Evolutionary conservation across 2,329 filamentous ascomycete genomes (phyloP).

Genomic region (Fusarium foetens): DNA sequence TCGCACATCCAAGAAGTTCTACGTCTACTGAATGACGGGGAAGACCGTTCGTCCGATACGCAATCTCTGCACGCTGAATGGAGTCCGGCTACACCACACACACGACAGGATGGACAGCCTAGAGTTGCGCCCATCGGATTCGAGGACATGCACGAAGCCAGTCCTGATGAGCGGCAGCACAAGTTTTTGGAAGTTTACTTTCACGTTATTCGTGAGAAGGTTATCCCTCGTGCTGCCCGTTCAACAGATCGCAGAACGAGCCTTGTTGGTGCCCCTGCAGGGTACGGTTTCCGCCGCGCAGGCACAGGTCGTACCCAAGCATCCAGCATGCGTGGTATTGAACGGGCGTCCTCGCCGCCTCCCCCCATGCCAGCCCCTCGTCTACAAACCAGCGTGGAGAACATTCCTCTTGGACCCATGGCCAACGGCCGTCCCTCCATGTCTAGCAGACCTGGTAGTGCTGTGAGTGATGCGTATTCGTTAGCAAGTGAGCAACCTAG

Average conservation of each 20-base stretch:
- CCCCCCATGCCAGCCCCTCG: constrained; percentile 17
- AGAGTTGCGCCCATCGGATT: constrained; percentile 48
- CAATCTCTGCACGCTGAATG: constrained; percentile 37
- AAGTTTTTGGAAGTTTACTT: constrained; percentile 66
- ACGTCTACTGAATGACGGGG: constrained; percentile 55
- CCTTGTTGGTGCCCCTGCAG: constrained; percentile 39
- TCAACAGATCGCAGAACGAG: constrained; percentile 44
- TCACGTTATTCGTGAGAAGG: constrained; percentile 53
- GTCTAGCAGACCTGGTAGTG: constrained; percentile 25
- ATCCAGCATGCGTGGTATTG: constrained; percentile 33
- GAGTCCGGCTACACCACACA: constrained; percentile 20
- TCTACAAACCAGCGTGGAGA: constrained; percentile 20
- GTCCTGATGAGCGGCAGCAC: constrained; percentile 60
- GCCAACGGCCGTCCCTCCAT: constrained; percentile 14
- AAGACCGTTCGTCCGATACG: constrained; percentile 45
- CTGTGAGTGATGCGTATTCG: constrained; percentile 24
- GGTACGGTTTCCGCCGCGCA: constrained; percentile 33
- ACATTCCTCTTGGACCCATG: constrained; percentile 13
- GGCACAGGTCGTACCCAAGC: constrained; percentile 40
- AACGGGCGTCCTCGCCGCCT: constrained; percentile 14
- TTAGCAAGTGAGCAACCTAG: constrained; percentile 8
- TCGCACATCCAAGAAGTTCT: constrained; percentile 62
- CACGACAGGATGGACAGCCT: constrained; percentile 9
- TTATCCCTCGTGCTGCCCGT: constrained; percentile 50
- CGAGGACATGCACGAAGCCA: constrained; percentile 58